phyloP scores from a whole-genome alignment of 495 filamentous ascomycete genomes.

The Talaromyces borbonicus region DNA sequence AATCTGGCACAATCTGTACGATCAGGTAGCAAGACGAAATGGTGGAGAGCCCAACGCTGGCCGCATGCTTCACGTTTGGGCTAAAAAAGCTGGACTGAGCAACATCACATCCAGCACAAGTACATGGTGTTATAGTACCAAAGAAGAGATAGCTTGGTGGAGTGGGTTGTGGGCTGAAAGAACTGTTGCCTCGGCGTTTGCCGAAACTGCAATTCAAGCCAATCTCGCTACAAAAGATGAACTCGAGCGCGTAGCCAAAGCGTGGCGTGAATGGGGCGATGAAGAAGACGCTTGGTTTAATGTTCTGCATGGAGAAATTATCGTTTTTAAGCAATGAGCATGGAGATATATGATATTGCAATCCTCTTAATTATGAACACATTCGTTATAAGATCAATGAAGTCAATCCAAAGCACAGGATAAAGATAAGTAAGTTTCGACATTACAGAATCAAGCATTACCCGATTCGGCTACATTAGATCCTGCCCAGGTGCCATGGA shows the following conservation, averaged over 20 bases:
- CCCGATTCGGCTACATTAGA: too few relatives aligned
- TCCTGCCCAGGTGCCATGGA: too few relatives aligned
- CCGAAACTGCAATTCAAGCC: slow-evolving; percentile 25
- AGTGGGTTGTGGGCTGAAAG: slow-evolving; percentile 36
- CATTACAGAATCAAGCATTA: too few relatives aligned
- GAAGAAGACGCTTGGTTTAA: slow-evolving; percentile 42
- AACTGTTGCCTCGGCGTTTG: slow-evolving; percentile 26
- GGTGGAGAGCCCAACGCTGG: slow-evolving; percentile 42
- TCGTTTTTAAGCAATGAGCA: slow-evolving; percentile 34
- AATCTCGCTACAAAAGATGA: slow-evolving; percentile 30
- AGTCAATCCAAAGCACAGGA: too few relatives aligned
- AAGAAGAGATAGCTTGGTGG: slow-evolving; percentile 38
- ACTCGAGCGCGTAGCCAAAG: slow-evolving; percentile 28
- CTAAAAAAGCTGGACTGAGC: slow-evolving; percentile 36
- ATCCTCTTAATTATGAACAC: not conserved
- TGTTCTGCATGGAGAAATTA: slow-evolving; percentile 42
- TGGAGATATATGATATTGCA: too few relatives aligned
- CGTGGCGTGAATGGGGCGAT: slow-evolving; percentile 35
- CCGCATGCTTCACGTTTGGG: slow-evolving; percentile 39
- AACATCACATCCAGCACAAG: slow-evolving; percentile 27
- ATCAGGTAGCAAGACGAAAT: slow-evolving; percentile 25
- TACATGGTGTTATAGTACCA: slow-evolving; percentile 36
- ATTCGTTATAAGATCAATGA: too few relatives aligned
- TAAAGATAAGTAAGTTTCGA: too few relatives aligned
- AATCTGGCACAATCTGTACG: slow-evolving; percentile 31